Evolutionary conservation across 768 basidiomycete species (phyloP).

Genomic region (Kwoniella dendrophila): DNA sequence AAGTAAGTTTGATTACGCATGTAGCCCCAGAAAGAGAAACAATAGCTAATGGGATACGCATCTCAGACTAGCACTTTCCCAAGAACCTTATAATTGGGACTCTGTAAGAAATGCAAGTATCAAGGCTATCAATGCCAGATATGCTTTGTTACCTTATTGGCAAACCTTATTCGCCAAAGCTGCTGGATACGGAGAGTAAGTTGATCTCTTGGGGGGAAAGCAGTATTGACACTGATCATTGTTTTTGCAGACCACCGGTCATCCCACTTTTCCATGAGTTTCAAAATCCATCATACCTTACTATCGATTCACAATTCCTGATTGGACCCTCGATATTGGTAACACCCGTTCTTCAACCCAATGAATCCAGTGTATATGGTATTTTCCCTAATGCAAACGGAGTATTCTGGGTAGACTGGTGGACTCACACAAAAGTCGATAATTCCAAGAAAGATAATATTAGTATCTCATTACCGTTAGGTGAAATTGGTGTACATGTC

Average conservation of each 20-base stretch:
- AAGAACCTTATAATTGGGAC: conserved; percentile 81
- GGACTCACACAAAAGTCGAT: conserved; percentile 56
- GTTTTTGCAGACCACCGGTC: conserved; percentile 62
- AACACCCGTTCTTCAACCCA: conserved; percentile 72
- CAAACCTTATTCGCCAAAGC: conserved; percentile 41
- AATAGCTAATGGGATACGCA: background rate
- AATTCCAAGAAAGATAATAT: conserved; percentile 53
- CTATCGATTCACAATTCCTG: conserved; percentile 64
- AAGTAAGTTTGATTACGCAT: conserved; percentile 56
- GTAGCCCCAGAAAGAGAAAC: conserved; percentile 6
- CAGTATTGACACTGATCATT: background rate
- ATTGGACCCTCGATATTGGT: conserved; percentile 72
- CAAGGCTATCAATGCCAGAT: conserved; percentile 70
- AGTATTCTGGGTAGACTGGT: conserved; percentile 41
- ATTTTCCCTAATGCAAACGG: conserved; percentile 35
- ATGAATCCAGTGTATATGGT: conserved; percentile 69
- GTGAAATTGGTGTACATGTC: conserved; percentile 75
- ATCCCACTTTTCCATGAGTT: conserved; percentile 79
- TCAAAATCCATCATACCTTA: conserved; percentile 64
- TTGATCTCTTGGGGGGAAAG: background rate
- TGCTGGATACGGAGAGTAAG: conserved; percentile 36
- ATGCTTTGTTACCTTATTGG: conserved; percentile 77
- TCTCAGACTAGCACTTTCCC: conserved; percentile 46
- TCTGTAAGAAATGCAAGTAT: conserved; percentile 74
- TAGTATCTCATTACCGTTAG: conserved; percentile 60